These are phyloP conservation scores for Penicillium concentricum DNA, from an alignment of 2,329 filamentous ascomycete genomes.

Conservation along the genomic window DNA sequence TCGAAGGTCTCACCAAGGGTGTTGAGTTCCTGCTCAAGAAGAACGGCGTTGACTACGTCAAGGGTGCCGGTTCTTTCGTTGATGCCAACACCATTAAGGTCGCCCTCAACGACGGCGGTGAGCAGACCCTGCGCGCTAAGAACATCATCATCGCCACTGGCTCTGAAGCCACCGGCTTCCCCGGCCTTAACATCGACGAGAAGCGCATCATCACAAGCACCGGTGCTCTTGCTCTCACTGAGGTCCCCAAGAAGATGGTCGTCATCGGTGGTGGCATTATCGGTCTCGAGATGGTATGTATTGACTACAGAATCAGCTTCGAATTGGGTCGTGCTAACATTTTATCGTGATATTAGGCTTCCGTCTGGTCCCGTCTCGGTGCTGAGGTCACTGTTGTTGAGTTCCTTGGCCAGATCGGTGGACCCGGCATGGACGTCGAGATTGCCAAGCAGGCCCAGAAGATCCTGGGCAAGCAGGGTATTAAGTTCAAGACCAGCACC, in stretches of 20 bases:
- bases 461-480: conserved; percentile 90
- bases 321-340: conserved; percentile 5
- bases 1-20: conserved; percentile 86
- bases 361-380: conserved; percentile 93
- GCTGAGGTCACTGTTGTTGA: conserved; percentile 96
- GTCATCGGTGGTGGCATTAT: conserved; percentile 99
- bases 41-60: conserved; percentile 97
- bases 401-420: conserved; percentile 93
- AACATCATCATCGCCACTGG: conserved; percentile 98
- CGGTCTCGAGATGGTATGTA: conserved; percentile 85
- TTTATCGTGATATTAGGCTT: conserved; percentile 52
- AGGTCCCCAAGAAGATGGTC: conserved; percentile 94
- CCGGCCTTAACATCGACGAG: conserved; percentile 92
- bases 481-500: conserved; percentile 97
- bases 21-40: conserved; percentile 99
- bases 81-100: conserved; percentile 92
- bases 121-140: conserved; percentile 83
- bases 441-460: conserved; percentile 90
- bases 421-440: conserved; percentile 94
- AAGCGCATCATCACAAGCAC: conserved; percentile 97
- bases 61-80: conserved; percentile 83
- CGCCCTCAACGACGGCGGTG: conserved; percentile 84
- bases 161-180: conserved; percentile 93
- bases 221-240: conserved; percentile 81
- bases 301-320: neutral